These are phyloP conservation scores for Cenococcum geophilum DNA, from an alignment of 495 filamentous ascomycete genomes.

Conservation along the genomic window DNA sequence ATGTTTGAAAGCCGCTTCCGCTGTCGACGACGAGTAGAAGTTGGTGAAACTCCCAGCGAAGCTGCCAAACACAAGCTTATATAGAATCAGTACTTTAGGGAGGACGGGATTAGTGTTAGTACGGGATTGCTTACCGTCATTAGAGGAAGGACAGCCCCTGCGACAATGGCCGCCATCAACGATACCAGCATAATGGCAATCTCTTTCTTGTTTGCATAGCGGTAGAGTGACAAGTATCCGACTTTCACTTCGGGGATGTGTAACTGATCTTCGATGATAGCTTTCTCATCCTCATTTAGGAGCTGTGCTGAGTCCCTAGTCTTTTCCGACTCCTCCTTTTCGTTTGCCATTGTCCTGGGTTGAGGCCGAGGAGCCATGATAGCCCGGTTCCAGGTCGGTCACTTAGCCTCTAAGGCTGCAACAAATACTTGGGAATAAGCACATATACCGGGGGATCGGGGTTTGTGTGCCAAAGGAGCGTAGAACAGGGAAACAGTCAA, in stretches of 20 bases:
- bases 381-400: too few relatives aligned
- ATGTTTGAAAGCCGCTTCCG: constrained; percentile 14
- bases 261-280: constrained; percentile 25
- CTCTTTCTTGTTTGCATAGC: constrained; percentile 27
- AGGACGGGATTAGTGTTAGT: not conserved
- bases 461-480: too few relatives aligned
- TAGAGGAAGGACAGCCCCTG: constrained; percentile 26
- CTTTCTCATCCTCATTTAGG: constrained; percentile 15
- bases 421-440: too few relatives aligned
- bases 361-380: not conserved
- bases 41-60: constrained; percentile 24
- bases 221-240: constrained; percentile 25
- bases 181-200: constrained; percentile 22
- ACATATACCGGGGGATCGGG: too few relatives aligned
- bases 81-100: not conserved
- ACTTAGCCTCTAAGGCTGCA: too few relatives aligned
- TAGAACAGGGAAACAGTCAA: too few relatives aligned
- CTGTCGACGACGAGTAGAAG: constrained; percentile 12
- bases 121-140: constrained; percentile 22
- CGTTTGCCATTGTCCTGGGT: not conserved
- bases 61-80: constrained; percentile 22
- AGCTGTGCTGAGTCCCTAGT: not conserved
- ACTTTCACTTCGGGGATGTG: constrained; percentile 17
- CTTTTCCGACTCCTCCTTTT: not conserved
- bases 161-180: constrained; percentile 16